These are phyloP conservation scores for Carex myosuroides DNA, from an alignment of 176 grass and related monocot species.

Conservation along the genomic window DNA sequence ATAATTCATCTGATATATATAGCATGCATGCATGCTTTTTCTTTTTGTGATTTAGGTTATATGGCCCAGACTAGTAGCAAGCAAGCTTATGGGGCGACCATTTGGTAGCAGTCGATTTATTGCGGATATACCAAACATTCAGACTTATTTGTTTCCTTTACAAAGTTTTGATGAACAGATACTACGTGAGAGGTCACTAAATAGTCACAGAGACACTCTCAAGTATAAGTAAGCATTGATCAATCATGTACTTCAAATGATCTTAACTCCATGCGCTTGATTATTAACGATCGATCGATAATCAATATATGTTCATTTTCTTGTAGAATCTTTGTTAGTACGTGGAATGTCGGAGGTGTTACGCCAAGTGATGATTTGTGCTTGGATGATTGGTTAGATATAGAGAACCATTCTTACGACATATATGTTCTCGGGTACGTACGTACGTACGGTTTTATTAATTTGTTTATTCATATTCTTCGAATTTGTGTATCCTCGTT, in stretches of 20 bases:
- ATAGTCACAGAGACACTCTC: conserved; percentile 30
- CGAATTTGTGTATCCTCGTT: not conserved
- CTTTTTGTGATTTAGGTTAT: conserved; percentile 53
- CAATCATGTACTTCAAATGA: not conserved
- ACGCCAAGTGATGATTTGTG: conserved; percentile 52
- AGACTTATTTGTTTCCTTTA: not conserved
- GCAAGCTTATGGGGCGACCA: conserved; percentile 45
- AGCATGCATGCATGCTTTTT: not conserved
- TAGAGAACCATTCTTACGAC: conserved; percentile 43
- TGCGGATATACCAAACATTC: conserved; percentile 34
- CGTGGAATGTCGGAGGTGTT: conserved; percentile 86
- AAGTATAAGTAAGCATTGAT: conserved; percentile 63
- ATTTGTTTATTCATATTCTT: too few relatives aligned
- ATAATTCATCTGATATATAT: not conserved
- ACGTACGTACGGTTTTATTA: too few relatives aligned
- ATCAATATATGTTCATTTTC: conserved; percentile 7
- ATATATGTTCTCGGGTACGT: conserved; percentile 98
- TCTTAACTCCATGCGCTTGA: conserved; percentile 3
- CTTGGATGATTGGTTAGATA: conserved; percentile 87
- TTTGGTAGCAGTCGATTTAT: conserved; percentile 40
- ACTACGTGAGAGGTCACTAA: conserved; percentile 31
- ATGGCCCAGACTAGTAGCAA: conserved; percentile 47
- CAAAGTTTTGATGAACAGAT: conserved; percentile 32
- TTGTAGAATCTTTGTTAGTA: conserved; percentile 73
- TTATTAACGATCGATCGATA: not conserved